Evolutionary conservation across 345 rosid species (phyloP).

Genomic region (Lenwebbia sp.): DNA sequence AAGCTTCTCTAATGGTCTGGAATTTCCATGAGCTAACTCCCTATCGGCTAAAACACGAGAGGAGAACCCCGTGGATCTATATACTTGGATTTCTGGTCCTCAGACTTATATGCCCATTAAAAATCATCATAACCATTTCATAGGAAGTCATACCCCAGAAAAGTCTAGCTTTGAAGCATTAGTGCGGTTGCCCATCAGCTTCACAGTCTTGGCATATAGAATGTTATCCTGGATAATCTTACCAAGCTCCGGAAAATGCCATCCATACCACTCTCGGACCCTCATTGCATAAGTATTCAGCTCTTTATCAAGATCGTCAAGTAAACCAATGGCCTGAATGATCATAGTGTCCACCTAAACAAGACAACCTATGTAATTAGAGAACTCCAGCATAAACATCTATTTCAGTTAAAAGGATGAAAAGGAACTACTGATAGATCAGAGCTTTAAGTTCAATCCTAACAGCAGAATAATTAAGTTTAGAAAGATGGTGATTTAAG

Average conservation of each 20-base stretch:
- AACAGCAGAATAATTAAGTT: background rate
- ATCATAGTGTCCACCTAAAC: slow-evolving; percentile 92
- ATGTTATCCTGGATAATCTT: slow-evolving; percentile 82
- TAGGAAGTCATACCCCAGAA: slow-evolving; percentile 44
- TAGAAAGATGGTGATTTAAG: background rate
- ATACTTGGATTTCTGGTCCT: background rate
- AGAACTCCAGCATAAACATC: background rate
- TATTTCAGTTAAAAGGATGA: background rate
- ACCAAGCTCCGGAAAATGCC: slow-evolving; percentile 98
- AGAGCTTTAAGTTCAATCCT: background rate
- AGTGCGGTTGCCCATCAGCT: slow-evolving; percentile 69
- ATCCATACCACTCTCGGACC: slow-evolving; percentile 88
- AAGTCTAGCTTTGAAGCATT: slow-evolving; percentile 85
- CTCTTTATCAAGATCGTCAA: slow-evolving; percentile 95
- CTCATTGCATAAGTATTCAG: slow-evolving; percentile 92
- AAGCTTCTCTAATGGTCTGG: background rate
- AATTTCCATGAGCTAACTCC: background rate
- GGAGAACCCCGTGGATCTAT: background rate
- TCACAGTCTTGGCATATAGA: slow-evolving; percentile 70
- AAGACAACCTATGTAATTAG: background rate
- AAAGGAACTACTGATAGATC: background rate
- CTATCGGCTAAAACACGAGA: background rate
- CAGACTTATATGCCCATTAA: background rate
- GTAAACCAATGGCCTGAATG: slow-evolving; percentile 89
- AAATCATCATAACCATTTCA: background rate